A percentile compares a stretch with the other conserved stretches of the same genome.
phyloP scores from a whole-genome alignment of 495 filamentous ascomycete species.

The Podospora didyma region DNA sequence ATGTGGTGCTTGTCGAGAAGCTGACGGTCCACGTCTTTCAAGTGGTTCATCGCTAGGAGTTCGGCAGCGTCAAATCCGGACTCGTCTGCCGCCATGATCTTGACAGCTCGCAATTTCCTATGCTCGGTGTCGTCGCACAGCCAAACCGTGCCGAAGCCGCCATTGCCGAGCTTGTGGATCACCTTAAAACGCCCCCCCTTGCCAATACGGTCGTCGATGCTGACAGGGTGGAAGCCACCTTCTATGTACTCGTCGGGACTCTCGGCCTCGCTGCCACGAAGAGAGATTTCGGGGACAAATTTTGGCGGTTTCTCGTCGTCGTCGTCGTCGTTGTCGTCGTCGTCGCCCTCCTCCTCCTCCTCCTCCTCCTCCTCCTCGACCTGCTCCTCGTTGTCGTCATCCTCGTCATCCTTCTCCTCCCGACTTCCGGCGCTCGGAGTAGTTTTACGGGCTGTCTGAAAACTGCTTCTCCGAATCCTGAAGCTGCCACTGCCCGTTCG shows the following conservation, averaged over 20 bases:
- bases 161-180: slow-evolving; percentile 37
- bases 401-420: too few species aligned
- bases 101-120: not conserved
- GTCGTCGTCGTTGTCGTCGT: too few species aligned
- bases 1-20: too few species aligned
- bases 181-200: slow-evolving; percentile 28
- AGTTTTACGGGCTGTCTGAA: too few species aligned
- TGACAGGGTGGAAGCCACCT: slow-evolving; percentile 35
- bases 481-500: too few species aligned
- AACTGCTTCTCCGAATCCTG: too few species aligned
- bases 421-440: too few species aligned
- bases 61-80: not conserved
- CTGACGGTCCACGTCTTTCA: not conserved
- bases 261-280: slow-evolving; percentile 6
- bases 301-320: too few species aligned
- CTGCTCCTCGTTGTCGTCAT: too few species aligned
- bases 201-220: slow-evolving; percentile 32
- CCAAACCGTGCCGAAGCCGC: slow-evolving; percentile 34
- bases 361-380: too few species aligned
- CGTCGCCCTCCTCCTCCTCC: too few species aligned
- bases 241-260: slow-evolving; percentile 22
- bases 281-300: too few species aligned
- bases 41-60: not conserved
- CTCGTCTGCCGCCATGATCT: not conserved
- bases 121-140: slow-evolving; percentile 19